A percentile compares a stretch with the other conserved stretches of the same genome.
These are phyloP conservation scores for Pythium utonaiense DNA, from an alignment of 352 stramenopile species.

Conservation along the genomic window DNA sequence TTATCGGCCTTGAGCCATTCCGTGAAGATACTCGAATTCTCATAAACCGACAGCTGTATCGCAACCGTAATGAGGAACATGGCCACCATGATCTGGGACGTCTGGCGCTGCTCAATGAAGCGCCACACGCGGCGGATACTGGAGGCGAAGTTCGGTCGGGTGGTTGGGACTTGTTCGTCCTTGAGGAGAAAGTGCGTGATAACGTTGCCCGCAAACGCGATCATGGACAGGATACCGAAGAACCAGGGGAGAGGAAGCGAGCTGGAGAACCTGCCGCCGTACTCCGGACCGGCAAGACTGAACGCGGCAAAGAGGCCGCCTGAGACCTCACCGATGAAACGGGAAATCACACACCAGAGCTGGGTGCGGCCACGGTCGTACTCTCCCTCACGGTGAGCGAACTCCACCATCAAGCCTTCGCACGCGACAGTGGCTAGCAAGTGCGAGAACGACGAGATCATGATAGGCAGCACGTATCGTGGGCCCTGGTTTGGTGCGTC, in stretches of 20 bases:
- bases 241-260: slow-evolving; percentile 20
- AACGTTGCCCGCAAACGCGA: slow-evolving; percentile 13
- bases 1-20: slow-evolving; percentile 12
- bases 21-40: slow-evolving; percentile 13
- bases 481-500: slow-evolving; percentile 11
- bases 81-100: slow-evolving; percentile 23
- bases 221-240: slow-evolving; percentile 11
- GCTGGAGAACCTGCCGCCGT: slow-evolving; percentile 21
- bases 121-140: slow-evolving; percentile 24
- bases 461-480: slow-evolving; percentile 20
- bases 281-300: slow-evolving; percentile 15
- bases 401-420: slow-evolving; percentile 33
- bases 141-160: slow-evolving; percentile 15
- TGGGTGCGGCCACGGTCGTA: slow-evolving; percentile 27
- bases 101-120: slow-evolving; percentile 26
- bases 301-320: slow-evolving; percentile 11
- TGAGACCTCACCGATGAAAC: slow-evolving; percentile 22
- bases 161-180: slow-evolving; percentile 16
- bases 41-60: slow-evolving; percentile 9
- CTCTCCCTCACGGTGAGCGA: slow-evolving; percentile 27
- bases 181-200: slow-evolving; percentile 20
- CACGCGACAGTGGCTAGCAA: slow-evolving; percentile 21
- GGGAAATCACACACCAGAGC: slow-evolving; percentile 15
- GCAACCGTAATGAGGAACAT: slow-evolving; percentile 17
- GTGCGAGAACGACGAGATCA: slow-evolving; percentile 24